phyloP scores from a whole-genome alignment of 345 rosid species.

The Hibiscus mutabilis region DNA sequence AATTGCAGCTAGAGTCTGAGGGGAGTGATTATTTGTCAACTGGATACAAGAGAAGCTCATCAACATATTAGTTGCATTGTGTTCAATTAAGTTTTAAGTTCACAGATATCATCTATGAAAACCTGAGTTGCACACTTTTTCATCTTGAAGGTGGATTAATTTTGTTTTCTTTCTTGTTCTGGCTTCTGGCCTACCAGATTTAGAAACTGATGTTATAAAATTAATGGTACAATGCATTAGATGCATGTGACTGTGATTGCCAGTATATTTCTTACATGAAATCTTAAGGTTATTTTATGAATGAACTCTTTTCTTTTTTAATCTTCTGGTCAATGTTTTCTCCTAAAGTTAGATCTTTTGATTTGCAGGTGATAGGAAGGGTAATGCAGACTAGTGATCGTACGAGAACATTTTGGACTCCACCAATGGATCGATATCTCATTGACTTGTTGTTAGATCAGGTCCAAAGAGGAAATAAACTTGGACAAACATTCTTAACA shows the following conservation, averaged over 20 bases:
- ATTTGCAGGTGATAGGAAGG: constrained; percentile 40
- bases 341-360: constrained; percentile 6
- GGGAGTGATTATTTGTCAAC: not conserved
- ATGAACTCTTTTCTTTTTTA: not conserved
- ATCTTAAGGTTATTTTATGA: constrained; percentile 1
- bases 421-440: constrained; percentile 80
- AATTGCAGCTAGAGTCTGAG: not conserved
- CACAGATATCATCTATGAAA: not conserved
- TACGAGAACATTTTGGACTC: constrained; percentile 78
- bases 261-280: not conserved
- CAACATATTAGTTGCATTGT: not conserved
- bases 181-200: not conserved
- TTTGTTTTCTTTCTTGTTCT: not conserved
- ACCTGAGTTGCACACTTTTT: not conserved
- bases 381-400: constrained; percentile 43
- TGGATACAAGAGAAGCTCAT: not conserved
- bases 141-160: not conserved
- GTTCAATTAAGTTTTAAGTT: not conserved
- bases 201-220: constrained; percentile 1
- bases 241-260: not conserved
- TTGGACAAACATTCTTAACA: constrained; percentile 70
- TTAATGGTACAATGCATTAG: not conserved
- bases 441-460: constrained; percentile 73
- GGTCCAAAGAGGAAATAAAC: constrained; percentile 65
- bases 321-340: not conserved